Evolutionary conservation across 2,329 filamentous ascomycete genomes (phyloP).

Genomic region (Aspergillus texensis): DNA sequence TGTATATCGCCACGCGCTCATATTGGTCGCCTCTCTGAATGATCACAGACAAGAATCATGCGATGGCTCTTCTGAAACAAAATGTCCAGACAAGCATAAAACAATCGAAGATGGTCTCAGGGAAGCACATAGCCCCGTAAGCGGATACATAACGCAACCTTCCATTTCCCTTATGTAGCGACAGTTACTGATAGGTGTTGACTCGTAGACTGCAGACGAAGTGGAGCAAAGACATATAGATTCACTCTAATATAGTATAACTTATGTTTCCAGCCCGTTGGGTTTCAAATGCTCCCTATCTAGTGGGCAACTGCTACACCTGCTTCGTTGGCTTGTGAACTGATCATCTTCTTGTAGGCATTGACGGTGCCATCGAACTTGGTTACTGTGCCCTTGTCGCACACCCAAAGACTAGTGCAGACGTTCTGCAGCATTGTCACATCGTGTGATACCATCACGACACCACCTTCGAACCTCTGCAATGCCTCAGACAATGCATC

Average conservation of each 20-base stretch:
- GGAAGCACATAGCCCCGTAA: neutral
- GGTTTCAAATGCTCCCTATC: conserved; percentile 7
- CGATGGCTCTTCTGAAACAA: too few relatives aligned
- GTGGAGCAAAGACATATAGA: too few relatives aligned
- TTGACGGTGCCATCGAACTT: conserved; percentile 95
- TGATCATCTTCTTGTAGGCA: conserved; percentile 96
- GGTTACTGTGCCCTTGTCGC: conserved; percentile 89
- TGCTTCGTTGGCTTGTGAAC: conserved; percentile 80
- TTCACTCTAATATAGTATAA: neutral
- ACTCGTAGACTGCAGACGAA: neutral
- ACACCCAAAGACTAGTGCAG: conserved; percentile 94
- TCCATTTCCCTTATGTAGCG: neutral
- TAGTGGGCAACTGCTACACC: conserved; percentile 66
- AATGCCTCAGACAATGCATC: conserved; percentile 87
- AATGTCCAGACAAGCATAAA: neutral
- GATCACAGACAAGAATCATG: too few relatives aligned
- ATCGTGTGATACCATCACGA: conserved; percentile 98
- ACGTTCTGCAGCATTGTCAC: conserved; percentile 98
- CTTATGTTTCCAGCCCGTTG: neutral
- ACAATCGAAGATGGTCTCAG: neutral
- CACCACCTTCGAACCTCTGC: conserved; percentile 85
- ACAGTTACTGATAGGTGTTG: neutral
- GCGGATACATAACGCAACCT: neutral
- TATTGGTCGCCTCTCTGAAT: too few relatives aligned
- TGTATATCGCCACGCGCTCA: neutral